phyloP scores from a whole-genome alignment of 768 basidiomycete species.

The Trametes elegans region DNA sequence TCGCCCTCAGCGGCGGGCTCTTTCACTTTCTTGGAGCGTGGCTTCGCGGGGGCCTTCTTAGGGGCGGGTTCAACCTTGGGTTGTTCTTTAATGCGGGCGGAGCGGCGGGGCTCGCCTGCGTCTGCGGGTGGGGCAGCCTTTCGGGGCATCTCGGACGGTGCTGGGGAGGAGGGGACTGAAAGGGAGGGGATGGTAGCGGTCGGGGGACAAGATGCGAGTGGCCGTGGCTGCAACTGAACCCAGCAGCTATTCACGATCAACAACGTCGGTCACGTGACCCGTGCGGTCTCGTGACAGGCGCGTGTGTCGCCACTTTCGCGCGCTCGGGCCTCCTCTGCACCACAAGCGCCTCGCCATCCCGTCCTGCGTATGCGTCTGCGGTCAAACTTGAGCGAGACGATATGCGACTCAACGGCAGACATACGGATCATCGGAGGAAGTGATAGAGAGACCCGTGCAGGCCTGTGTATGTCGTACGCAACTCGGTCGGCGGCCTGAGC shows the following conservation, averaged over 20 bases:
- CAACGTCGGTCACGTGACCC: constrained; percentile 28
- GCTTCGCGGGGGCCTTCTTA: constrained; percentile 66
- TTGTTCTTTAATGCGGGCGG: constrained; percentile 70
- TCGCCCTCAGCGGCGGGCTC: constrained; percentile 30
- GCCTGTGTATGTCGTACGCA: not conserved
- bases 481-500: not conserved
- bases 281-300: constrained; percentile 22
- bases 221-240: constrained; percentile 25
- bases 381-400: too few species aligned
- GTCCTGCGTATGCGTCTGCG: too few species aligned
- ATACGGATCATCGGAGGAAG: not conserved
- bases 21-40: constrained; percentile 48
- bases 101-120: constrained; percentile 62
- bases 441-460: not conserved
- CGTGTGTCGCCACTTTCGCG: constrained; percentile 18
- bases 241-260: constrained; percentile 30
- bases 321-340: constrained; percentile 13
- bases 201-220: constrained; percentile 21
- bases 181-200: constrained; percentile 22
- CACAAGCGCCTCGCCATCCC: not conserved
- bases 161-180: constrained; percentile 5
- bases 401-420: too few species aligned
- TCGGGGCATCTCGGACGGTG: constrained; percentile 53
- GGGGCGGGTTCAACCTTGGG: constrained; percentile 50
- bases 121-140: constrained; percentile 56